Base-by-base conservation (phyloP, 2,329 filamentous ascomycete species). In the Cordyceps javanica region DNA sequence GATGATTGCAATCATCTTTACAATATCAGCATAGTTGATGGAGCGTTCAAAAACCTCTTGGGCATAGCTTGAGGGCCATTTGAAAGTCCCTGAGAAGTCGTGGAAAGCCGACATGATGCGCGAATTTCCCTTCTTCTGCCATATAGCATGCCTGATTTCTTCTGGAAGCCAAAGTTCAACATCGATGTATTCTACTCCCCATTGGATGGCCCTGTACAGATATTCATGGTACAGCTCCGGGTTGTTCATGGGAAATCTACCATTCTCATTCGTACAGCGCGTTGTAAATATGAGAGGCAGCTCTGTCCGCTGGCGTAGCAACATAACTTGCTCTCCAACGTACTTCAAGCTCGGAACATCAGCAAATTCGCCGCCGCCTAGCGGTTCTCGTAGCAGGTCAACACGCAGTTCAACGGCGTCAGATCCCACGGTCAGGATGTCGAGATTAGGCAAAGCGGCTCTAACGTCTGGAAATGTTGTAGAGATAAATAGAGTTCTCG, bases 51-150 rank as follows among this genome's bases (percentile, higher is more conserved):
- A 95, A 4, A 93, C 80, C 11, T 81, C 76, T 65, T 89, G 83
- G 1, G 90, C 90, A 63, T 88, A 81, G 7, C 81, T 73, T 0
- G 89, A 90, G 1, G 88, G 87, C 90, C 90, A 95, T 66, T 87
- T 89, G 78, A 93, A 93, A 1, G 78, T 86, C 2, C 90, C 89
- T 0, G 89, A 91, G 67, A 93, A 93, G 73, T 94, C 90, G 69
- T 95, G 91, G 66, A 93, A 94, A 13, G 91, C 90, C n/a, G 90
- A 93, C 76, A 95, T 91, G 71, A 96, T 91, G 62, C 87, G 88
- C 66, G 88, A 93, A 71, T 85, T 89, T 2, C 90, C 90, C 63
- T 87, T 87, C 55, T 82, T 79, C 63, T 88, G 82, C 55, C 84
- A 87, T 10, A 95, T 73, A 60, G 77, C 80, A 61, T 78, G 78